Evolutionary conservation across 306 rosid species (phyloP), one percentile per base, ranked within the genome.

Genomic region (Vigna trinervia): DNA sequence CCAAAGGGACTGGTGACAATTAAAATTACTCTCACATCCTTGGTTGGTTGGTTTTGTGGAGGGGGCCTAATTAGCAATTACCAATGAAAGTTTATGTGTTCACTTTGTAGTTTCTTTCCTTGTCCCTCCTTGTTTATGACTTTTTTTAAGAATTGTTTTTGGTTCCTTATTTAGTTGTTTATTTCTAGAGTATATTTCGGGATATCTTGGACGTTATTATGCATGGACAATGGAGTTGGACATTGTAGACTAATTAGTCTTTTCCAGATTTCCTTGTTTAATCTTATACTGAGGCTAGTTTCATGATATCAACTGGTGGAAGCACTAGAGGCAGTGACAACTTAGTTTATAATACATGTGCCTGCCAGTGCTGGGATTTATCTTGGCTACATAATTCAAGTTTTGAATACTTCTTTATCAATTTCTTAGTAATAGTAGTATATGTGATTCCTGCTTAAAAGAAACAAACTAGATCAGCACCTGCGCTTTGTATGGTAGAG

Each of bases 281-380:
- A 56, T 56, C 38, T 58, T 12, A 58, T 23, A 58, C 26, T 36
- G 11, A 32, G 17, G 5, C n/a, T 63, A 15, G 38, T 47, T 38
- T 74, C 69, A 74, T 59, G 72, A 58, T 52, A 51, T 59, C 38
- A 15, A 45, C 73, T 74, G 46, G 17, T 48, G 13, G 53, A 56
- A 43, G 51, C 22, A 19, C 41, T 1, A 52, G 73, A 28, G 71
- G 36, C 8, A 34, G 57, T 23, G 50, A 36, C 38, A 51, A 9
- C 73, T 61, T 61, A 26, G 65, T 39, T 39, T 36, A 2, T 20
- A 56, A 13, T 61, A 41, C 67, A 1, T 5, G 65, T 32, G 45
- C 39, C 11, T 2, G 23, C n/a, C 26, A 62, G 38, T 62, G 46
- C 46, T 59, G 48, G 58, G 65, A 53, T 60, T 48, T 36, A 56